Percentiles rank a stretch among this genome's conserved stretches.
Evolutionary conservation across 2,329 filamentous ascomycete species (phyloP).

Genomic region (Reticulascus tulasneorum): DNA sequence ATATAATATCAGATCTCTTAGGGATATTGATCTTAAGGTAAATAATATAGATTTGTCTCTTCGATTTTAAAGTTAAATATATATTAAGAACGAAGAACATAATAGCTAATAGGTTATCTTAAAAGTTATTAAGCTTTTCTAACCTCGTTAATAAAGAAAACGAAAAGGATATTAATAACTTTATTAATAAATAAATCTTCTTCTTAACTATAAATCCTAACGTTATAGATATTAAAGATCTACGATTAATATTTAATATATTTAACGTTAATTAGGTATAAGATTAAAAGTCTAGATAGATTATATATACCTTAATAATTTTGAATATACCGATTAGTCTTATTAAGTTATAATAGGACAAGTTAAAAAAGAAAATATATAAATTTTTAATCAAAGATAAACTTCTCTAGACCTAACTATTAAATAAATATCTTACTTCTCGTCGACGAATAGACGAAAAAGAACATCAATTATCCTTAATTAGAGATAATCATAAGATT

Average conservation of each 20-base stretch:
- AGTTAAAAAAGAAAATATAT: too few relatives aligned
- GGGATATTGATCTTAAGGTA: background rate
- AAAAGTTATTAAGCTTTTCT: background rate
- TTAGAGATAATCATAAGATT: background rate
- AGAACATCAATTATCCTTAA: too few relatives aligned
- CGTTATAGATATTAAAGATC: background rate
- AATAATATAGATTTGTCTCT: background rate
- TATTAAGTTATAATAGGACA: too few relatives aligned
- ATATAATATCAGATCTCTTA: background rate
- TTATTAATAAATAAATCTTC: background rate
- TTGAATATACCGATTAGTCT: too few relatives aligned
- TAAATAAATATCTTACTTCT: background rate
- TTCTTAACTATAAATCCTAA: background rate
- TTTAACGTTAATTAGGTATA: background rate
- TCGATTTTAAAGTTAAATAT: background rate
- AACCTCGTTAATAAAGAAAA: background rate
- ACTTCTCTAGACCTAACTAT: background rate
- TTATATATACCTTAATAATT: too few relatives aligned
- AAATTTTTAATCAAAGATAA: background rate
- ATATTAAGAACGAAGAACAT: background rate
- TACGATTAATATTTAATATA: background rate
- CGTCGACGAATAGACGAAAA: background rate
- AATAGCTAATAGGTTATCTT: too few relatives aligned
- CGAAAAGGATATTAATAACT: background rate
- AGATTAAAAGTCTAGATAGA: background rate